Conservation (phyloP, 148 eudicot species). For the Dysphania ambrosioides region DNA sequence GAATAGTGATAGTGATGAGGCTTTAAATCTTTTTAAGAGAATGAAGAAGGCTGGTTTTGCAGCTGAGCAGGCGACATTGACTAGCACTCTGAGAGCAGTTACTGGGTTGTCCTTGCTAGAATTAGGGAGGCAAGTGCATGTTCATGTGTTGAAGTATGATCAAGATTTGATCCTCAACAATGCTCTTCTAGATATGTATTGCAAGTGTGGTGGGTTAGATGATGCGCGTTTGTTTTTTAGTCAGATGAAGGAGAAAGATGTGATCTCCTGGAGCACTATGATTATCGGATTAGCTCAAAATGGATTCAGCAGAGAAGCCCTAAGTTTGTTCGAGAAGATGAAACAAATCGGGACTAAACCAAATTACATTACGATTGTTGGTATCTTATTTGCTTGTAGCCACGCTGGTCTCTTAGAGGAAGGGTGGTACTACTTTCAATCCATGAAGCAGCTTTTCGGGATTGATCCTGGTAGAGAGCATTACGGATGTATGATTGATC, state of each 20-base stretch:
- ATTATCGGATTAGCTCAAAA: conserved; percentile 48
- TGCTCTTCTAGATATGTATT: conserved; percentile 49
- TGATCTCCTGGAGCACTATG: conserved; percentile 52
- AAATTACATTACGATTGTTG: conserved; percentile 41
- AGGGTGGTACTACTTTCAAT: conserved; percentile 37
- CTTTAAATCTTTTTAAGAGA: conserved; percentile 36
- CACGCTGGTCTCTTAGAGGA: conserved; percentile 47
- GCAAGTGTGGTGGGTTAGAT: conserved; percentile 45
- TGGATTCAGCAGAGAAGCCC: conserved; percentile 43
- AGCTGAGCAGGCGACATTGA: conserved; percentile 38
- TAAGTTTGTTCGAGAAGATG: conserved; percentile 39
- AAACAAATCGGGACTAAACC: conserved; percentile 30
- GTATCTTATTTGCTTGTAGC: conserved; percentile 49
- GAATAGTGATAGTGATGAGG: conserved; percentile 42
- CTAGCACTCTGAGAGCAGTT: conserved; percentile 45
- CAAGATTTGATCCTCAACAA: conserved; percentile 48
- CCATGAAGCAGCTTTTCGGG: conserved; percentile 43
- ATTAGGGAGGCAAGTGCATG: conserved; percentile 49
- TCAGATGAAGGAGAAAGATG: conserved; percentile 36
- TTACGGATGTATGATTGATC: conserved; percentile 55
- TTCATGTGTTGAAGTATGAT: conserved; percentile 41
- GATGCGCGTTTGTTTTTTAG: conserved; percentile 36
- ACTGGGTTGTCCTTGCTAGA: conserved; percentile 45
- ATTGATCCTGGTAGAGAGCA: conserved; percentile 41
- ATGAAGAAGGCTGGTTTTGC: conserved; percentile 44